Evolutionary conservation across 768 basidiomycete species (phyloP).

Genomic region (Boletus rufocinnamomeus): DNA sequence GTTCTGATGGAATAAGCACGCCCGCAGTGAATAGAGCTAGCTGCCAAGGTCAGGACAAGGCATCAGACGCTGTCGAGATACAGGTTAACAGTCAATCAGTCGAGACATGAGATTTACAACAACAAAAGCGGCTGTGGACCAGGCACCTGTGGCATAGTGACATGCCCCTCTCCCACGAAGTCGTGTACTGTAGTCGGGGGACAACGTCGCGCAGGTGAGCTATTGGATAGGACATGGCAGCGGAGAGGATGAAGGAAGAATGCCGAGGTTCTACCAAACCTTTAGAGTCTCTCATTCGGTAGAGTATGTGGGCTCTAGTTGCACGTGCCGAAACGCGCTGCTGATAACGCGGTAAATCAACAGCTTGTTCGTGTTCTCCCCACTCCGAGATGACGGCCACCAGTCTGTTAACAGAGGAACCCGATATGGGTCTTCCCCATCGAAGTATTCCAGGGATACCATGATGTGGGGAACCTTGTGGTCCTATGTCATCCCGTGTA

Average conservation of each 20-base stretch:
- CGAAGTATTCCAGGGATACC: neutral
- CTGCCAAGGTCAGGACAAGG: neutral
- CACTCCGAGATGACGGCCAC: neutral
- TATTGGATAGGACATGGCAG: conserved; percentile 26
- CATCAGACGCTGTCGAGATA: neutral
- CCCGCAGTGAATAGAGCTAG: conserved; percentile 59
- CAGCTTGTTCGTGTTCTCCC: conserved; percentile 2
- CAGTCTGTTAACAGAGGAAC: neutral
- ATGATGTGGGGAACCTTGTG: neutral
- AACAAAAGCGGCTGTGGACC: conserved; percentile 51
- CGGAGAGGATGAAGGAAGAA: neutral
- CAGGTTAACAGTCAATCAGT: conserved; percentile 51
- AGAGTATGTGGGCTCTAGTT: neutral
- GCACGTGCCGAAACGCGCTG: neutral
- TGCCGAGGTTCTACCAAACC: neutral
- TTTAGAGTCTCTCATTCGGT: conserved; percentile 2
- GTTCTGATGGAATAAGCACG: conserved; percentile 60
- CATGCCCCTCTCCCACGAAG: conserved; percentile 46
- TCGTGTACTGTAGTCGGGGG: conserved; percentile 40
- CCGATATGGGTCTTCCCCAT: neutral
- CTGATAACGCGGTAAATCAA: neutral
- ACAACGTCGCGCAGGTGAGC: conserved; percentile 46
- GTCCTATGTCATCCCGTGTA: neutral
- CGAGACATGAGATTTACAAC: conserved; percentile 47
- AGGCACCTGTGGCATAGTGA: conserved; percentile 42